These are phyloP conservation scores for Fraxinus angustifolia DNA, from an alignment of 305 asterid species.

Conservation along the genomic window DNA sequence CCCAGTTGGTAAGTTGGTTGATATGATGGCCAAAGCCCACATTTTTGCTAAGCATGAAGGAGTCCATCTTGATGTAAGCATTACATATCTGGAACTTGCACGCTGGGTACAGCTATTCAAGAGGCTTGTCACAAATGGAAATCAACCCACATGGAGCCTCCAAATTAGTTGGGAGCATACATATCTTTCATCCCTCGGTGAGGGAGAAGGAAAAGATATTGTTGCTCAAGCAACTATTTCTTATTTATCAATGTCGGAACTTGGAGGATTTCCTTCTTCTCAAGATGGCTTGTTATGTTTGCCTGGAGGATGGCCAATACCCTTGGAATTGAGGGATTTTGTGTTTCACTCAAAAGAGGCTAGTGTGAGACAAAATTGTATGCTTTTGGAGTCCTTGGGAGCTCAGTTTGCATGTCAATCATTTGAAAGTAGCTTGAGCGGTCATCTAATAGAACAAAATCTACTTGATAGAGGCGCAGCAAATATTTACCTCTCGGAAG, in stretches of 20 bases:
- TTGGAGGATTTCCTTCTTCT: constrained; percentile 36
- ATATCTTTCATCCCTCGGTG: constrained; percentile 86
- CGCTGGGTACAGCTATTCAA: constrained; percentile 90
- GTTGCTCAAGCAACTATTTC: constrained; percentile 48
- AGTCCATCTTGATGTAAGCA: constrained; percentile 46
- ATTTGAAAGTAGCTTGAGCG: constrained; percentile 19
- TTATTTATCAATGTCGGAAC: constrained; percentile 42
- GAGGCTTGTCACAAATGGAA: constrained; percentile 69
- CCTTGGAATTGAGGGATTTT: constrained; percentile 67
- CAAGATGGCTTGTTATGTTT: constrained; percentile 50
- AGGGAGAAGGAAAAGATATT: constrained; percentile 56
- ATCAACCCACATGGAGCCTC: constrained; percentile 75
- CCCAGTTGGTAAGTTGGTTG: constrained; percentile 64
- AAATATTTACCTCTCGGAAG: constrained; percentile 51
- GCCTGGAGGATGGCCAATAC: constrained; percentile 96
- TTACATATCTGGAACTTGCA: constrained; percentile 86
- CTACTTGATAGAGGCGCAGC: constrained; percentile 28
- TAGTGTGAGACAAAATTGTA: constrained; percentile 61
- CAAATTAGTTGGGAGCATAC: constrained; percentile 86
- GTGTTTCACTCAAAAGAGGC: constrained; percentile 64
- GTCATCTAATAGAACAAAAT: constrained; percentile 31
- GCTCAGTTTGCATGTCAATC: constrained; percentile 46
- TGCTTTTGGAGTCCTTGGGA: constrained; percentile 73
- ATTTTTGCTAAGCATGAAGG: constrained; percentile 71
- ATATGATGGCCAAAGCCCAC: constrained; percentile 88